Evolutionary conservation across 805 yeast species (phyloP), one percentile per base, ranked within the genome.

Genomic region (Deakozyma indianensis): DNA sequence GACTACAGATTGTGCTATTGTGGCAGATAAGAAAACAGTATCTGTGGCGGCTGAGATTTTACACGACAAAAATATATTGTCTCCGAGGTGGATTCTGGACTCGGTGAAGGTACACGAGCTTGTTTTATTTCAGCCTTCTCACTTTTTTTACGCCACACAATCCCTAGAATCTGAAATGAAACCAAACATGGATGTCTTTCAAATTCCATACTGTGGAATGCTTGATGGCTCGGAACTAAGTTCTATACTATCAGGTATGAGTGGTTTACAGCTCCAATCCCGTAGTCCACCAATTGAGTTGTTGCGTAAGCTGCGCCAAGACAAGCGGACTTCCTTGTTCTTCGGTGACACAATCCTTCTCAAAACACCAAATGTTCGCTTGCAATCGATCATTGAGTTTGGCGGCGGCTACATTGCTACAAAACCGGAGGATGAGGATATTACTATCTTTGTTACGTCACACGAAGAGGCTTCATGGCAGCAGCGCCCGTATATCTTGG

Each of bases 51-150:
- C 51, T 4, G 20, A 21, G n/a, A 22, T 45, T 4, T 4, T 45
- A 3, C 11, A 27, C 21, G 22, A 25, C 64, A 24, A 65, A 56
- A 46, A 80, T 53, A 66, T 90, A 0, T 56, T 86, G 4, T 69
- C 62, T 44, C 86, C 94, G 0, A 58, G 63, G 24, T 90, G 95
- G 95, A 57, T 85, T 3, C 65, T 76, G 41, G 88, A 83, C 51
- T 77, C 92, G 52, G 62, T 83, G 2, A 54, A 58, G 16, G 57
- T 64, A 14, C 53, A 58, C 1, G 44, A 53, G 2, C 41, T 77
- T 1, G 59, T 84, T 0, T 70, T 69, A 1, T 51, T 82, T 4
- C 94, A 83, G 51, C 82, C 84, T 4, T 42, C 41, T 1, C 80
- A 84, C 53, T 65, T 80, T 32, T 70, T 73, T 22, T 53, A 52